Evolutionary conservation across 768 basidiomycete genomes (phyloP), one percentile per base, ranked within the genome.

Genomic region (Lanmaoa pseudosensibilis): DNA sequence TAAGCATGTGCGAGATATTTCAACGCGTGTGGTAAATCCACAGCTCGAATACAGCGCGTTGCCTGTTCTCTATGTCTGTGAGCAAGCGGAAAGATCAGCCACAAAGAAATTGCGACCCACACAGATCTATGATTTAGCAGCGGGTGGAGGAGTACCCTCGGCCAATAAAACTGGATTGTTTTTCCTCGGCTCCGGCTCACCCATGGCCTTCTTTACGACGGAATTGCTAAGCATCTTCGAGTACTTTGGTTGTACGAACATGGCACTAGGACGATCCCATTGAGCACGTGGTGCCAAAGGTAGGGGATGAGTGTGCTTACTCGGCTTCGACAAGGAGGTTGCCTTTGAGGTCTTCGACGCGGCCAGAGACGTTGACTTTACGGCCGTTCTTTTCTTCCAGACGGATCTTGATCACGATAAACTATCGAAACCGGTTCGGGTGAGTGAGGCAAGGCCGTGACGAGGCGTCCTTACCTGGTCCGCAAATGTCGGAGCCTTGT

Each of bases 191-290:
- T 72, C 73, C 16, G 83, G 82, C 50, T 82, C 80, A 8, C 92
- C 92, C 73, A 94, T 80, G 2, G 83, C 80, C 58, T 87, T 81
- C 52, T 78, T 80, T 1, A 93, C 70, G 4, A 80, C 77, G 2
- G 73, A 74, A 37, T 80, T 80, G 61, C 85, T 83, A 27, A 97
- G 77, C 48, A 94, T 76, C 54, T 86, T 84, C 3, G 94, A 90
- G 64, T 95, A 94, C 55, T 84, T 85, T 2, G 95, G 95, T 65
- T 98, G 93, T 15, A 98, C 84, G 65, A 96, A 97, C 37, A 87
- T 77, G 0, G 83, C 90, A 0, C 91, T 92, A 66, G 8, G 30
- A 36, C 5, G 27, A 33, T 18, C 41, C 21, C 10, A 34, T 56
- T 8, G 43, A 47, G n/a, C 21, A 27, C 9, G 37, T 37, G 33